Evolutionary conservation across 2,329 filamentous ascomycete genomes (phyloP).

Genomic region (Chaetomiaceae sp.): DNA sequence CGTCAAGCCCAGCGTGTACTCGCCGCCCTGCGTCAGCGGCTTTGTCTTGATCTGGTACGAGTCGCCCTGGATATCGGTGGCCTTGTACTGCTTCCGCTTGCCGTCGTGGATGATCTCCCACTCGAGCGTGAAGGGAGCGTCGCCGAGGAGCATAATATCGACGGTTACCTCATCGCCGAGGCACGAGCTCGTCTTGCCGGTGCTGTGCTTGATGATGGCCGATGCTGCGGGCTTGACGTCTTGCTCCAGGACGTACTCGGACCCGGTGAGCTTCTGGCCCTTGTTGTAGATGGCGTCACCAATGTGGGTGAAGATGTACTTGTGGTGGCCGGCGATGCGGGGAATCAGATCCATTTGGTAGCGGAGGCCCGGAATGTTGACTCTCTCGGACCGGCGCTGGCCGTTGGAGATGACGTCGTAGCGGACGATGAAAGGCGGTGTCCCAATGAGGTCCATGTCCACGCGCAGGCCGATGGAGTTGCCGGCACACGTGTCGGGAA

Average conservation of each 20-base stretch:
- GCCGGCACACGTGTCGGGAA: slow-evolving; percentile 91
- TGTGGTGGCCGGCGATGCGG: slow-evolving; percentile 74
- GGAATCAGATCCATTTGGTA: slow-evolving; percentile 84
- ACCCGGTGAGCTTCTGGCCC: slow-evolving; percentile 56
- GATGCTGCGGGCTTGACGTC: slow-evolving; percentile 90
- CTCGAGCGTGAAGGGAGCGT: slow-evolving; percentile 82
- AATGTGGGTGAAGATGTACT: slow-evolving; percentile 77
- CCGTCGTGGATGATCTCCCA: slow-evolving; percentile 92
- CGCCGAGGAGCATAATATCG: slow-evolving; percentile 71
- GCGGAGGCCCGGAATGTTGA: slow-evolving; percentile 65
- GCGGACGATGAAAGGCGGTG: slow-evolving; percentile 79
- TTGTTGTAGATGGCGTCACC: slow-evolving; percentile 81
- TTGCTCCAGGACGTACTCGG: slow-evolving; percentile 68
- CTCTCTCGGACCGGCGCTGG: slow-evolving; percentile 49
- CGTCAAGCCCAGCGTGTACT: slow-evolving; percentile 81
- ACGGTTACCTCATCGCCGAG: slow-evolving; percentile 76
- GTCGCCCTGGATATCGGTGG: slow-evolving; percentile 58
- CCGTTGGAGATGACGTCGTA: slow-evolving; percentile 69
- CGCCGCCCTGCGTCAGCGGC: slow-evolving; percentile 72
- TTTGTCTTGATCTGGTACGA: slow-evolving; percentile 71
- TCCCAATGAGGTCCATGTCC: slow-evolving; percentile 84
- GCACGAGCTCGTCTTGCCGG: slow-evolving; percentile 62
- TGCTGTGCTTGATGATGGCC: slow-evolving; percentile 60
- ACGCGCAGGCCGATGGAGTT: slow-evolving; percentile 88
- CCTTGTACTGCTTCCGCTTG: slow-evolving; percentile 67